These are phyloP conservation scores for Mayamaea pseudoterrestris DNA, from an alignment of 108 stramenopile genomes.

Conservation along the genomic window DNA sequence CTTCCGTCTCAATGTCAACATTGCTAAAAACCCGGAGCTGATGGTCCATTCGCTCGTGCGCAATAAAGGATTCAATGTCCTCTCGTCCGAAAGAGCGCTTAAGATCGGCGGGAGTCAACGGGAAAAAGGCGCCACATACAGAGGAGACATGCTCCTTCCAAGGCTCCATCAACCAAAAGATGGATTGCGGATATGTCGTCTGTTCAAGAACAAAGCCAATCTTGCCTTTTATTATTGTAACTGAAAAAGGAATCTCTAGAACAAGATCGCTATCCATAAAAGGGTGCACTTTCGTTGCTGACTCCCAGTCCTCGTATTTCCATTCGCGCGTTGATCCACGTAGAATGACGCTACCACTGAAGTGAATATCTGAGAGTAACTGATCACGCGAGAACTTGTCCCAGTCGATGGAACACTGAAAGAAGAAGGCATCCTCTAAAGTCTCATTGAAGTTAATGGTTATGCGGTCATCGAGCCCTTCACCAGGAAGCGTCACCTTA, in stretches of 20 bases:
- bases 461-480: neutral
- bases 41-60: too few relatives aligned
- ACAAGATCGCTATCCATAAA: slow-evolving; percentile 6
- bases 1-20: neutral
- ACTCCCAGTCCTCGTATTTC: neutral
- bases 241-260: slow-evolving; percentile 21
- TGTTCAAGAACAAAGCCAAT: slow-evolving; percentile 17
- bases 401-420: neutral
- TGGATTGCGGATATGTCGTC: slow-evolving; percentile 18
- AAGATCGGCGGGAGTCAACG: slow-evolving; percentile 5
- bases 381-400: neutral
- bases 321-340: neutral
- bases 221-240: slow-evolving; percentile 18
- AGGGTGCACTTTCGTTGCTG: neutral
- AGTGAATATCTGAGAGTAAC: neutral
- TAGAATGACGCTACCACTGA: neutral
- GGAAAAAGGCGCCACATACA: slow-evolving; percentile 20
- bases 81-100: too few relatives aligned
- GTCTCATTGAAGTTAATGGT: neutral
- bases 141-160: slow-evolving; percentile 11
- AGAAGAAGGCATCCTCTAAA: slow-evolving; percentile 1
- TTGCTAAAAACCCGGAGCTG: neutral
- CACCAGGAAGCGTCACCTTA: too few relatives aligned
- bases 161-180: slow-evolving; percentile 10
- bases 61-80: too few relatives aligned